These are phyloP conservation scores for Hemisphaericaspora xylofermentans DNA, from an alignment of 1,139 yeast species.

Conservation along the genomic window DNA sequence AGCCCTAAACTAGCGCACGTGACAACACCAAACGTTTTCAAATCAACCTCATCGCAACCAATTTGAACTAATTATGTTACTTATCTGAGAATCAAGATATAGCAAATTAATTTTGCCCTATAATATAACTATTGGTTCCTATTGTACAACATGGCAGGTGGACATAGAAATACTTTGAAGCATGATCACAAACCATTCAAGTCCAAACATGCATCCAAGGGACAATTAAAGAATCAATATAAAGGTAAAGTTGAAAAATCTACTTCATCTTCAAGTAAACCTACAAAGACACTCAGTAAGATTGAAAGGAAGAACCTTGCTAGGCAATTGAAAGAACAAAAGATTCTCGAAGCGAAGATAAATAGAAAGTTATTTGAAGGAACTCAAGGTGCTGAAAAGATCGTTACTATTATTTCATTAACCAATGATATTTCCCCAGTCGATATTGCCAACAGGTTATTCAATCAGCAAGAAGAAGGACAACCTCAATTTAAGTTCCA, in stretches of 20 bases:
- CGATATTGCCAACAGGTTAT: slow-evolving; percentile 54
- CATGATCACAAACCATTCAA: slow-evolving; percentile 88
- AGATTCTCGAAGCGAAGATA: slow-evolving; percentile 54
- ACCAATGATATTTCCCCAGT: slow-evolving; percentile 66
- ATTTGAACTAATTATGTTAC: neutral
- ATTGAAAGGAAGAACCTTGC: slow-evolving; percentile 76
- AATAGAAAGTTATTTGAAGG: slow-evolving; percentile 77
- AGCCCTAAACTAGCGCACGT: slow-evolving; percentile 2
- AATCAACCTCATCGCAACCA: slow-evolving; percentile 2
- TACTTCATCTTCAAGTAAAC: slow-evolving; percentile 33
- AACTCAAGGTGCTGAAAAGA: slow-evolving; percentile 73
- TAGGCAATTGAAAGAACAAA: slow-evolving; percentile 73
- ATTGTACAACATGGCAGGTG: slow-evolving; percentile 60
- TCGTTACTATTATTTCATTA: slow-evolving; percentile 77
- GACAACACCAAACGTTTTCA: neutral
- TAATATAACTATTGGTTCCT: too few species aligned
- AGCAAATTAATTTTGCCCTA: too few species aligned
- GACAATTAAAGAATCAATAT: slow-evolving; percentile 71
- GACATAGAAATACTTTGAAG: slow-evolving; percentile 81
- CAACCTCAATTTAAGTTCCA: slow-evolving; percentile 33
- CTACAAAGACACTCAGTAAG: slow-evolving; percentile 53
- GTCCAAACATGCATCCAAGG: slow-evolving; percentile 88
- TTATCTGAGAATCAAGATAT: neutral
- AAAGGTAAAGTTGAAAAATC: slow-evolving; percentile 87
- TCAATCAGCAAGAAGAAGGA: slow-evolving; percentile 34